Evolutionary conservation across 352 stramenopile species (phyloP), one percentile per base, ranked within the genome.

Genomic region (Pythium volutum): DNA sequence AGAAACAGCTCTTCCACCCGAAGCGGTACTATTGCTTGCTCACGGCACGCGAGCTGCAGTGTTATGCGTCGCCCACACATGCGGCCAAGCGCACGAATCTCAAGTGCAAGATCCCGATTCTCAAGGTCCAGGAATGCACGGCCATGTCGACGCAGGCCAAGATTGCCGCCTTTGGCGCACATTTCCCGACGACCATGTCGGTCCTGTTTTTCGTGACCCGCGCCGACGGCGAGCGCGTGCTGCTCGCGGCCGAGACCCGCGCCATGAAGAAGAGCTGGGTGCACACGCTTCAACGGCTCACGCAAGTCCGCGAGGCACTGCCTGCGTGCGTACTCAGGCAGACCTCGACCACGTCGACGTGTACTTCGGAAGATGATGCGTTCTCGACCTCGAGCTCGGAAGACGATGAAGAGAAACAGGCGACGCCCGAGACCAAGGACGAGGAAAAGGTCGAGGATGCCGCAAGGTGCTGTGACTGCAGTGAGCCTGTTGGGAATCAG

Each of bases 171-270:
- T 89, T 89, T 47, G 81, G 81, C 15, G 70, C 77, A 0, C 67
- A 73, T 47, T 29, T 89, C 18, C 81, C 81, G 4, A 29, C 67
- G 0, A 66, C 83, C 10, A 67, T 91, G 39, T 52, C 61, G 38
- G 68, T 77, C 49, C 76, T 91, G 74, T 86, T 91, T 46, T 79
- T 86, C 59, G 76, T 89, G 23, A 89, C 81, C 45, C 84, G 80
- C 38, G 67, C 72, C n/a, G 82, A 81, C 43, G 81, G 79, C 15
- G 77, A 88, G 49, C 77, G 76, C 41, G 73, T 89, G 41, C 61
- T 86, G n/a, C 60, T 88, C 23, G 75, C 69, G 2, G 76, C 78
- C 34, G 78, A 84, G 49, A 71, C 62, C 33, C 69, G 71, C 26
- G 72, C 57, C 26, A 60, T 64, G 42, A 84, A 86, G 59, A 71